Conservation (phyloP, 305 asterid species). For the Rubia tinctorum region DNA sequence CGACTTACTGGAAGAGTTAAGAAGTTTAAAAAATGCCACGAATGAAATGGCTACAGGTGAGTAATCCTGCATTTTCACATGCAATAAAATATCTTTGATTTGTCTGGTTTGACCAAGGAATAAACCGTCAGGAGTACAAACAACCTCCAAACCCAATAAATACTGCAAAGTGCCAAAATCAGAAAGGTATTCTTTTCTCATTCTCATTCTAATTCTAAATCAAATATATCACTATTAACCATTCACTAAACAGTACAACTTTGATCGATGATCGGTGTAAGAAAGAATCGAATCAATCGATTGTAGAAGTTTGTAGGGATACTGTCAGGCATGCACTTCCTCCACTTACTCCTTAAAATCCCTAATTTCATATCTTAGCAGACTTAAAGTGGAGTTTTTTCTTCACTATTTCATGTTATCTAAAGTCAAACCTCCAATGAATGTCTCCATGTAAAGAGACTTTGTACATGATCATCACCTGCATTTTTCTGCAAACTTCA, state of each 20-base stretch:
- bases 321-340: slow-evolving; percentile 9
- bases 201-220: too few species aligned
- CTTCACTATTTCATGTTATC: not conserved
- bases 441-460: slow-evolving; percentile 1
- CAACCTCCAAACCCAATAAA: too few species aligned
- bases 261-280: not conserved
- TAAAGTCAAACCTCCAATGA: slow-evolving; percentile 8
- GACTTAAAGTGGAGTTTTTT: not conserved
- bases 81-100: too few species aligned
- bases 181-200: too few species aligned
- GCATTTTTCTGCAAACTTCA: not conserved
- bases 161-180: too few species aligned
- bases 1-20: too few species aligned
- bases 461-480: not conserved
- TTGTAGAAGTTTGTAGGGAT: not conserved
- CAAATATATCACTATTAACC: not conserved
- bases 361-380: not conserved
- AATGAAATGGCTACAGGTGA: too few species aligned
- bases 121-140: too few species aligned
- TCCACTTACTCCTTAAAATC: not conserved
- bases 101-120: too few species aligned
- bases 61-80: too few species aligned
- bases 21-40: too few species aligned
- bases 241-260: not conserved
- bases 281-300: not conserved